Conservation (phyloP, 2,329 filamentous ascomycete genomes). For the Aotearoamyces nothofagi region DNA sequence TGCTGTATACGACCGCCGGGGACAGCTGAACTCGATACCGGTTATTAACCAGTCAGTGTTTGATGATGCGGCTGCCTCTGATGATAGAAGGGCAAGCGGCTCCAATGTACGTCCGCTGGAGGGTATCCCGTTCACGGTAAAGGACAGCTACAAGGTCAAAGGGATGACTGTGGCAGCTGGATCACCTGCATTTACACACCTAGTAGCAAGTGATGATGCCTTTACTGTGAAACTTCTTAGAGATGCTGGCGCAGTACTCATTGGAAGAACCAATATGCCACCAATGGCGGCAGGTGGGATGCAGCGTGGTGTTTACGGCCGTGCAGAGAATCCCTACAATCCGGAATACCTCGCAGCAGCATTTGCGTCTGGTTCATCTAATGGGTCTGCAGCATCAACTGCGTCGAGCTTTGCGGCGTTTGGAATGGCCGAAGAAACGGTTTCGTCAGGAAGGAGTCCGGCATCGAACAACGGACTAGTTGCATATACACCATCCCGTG, state of each 20-base stretch:
- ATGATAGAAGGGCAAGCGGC: slow-evolving; percentile 26
- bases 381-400: slow-evolving; percentile 35
- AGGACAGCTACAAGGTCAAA: slow-evolving; percentile 38
- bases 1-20: slow-evolving; percentile 27
- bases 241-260: slow-evolving; percentile 31
- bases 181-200: slow-evolving; percentile 34
- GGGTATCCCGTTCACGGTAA: slow-evolving; percentile 40
- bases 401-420: slow-evolving; percentile 35
- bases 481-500: slow-evolving; percentile 38
- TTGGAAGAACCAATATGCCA: slow-evolving; percentile 44
- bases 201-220: slow-evolving; percentile 35
- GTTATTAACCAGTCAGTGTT: slow-evolving; percentile 30
- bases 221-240: slow-evolving; percentile 30
- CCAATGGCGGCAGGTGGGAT: slow-evolving; percentile 43
- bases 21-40: slow-evolving; percentile 30
- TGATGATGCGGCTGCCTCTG: slow-evolving; percentile 29
- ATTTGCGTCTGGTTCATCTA: slow-evolving; percentile 41
- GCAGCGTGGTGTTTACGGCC: slow-evolving; percentile 38
- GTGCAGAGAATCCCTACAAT: slow-evolving; percentile 42
- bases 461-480: slow-evolving; percentile 38
- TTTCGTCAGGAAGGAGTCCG: slow-evolving; percentile 38
- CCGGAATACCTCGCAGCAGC: slow-evolving; percentile 34
- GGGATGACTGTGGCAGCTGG: slow-evolving; percentile 37
- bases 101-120: slow-evolving; percentile 28
- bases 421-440: slow-evolving; percentile 37